Evolutionary conservation across 1,139 yeast species (phyloP).

Genomic region (Diutina catenulata): DNA sequence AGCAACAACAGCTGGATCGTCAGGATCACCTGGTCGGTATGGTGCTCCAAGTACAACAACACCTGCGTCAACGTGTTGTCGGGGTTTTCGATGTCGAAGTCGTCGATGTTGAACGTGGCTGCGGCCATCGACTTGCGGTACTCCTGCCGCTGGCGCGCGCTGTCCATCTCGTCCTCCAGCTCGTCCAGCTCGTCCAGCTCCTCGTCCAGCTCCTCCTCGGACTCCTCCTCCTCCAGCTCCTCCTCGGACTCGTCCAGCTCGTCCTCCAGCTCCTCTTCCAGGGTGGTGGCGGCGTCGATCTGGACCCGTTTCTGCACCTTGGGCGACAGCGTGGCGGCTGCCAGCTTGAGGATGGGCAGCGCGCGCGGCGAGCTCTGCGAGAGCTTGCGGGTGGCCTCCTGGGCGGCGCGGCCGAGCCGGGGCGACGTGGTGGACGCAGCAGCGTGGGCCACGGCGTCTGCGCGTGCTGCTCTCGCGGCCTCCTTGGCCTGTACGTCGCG

Average conservation of each 20-base stretch:
- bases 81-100: constrained; percentile 74
- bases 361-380: too few relatives aligned
- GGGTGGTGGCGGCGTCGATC: neutral
- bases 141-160: constrained; percentile 4
- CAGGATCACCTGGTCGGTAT: constrained; percentile 83
- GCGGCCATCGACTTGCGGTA: constrained; percentile 39
- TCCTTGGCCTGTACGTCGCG: too few relatives aligned
- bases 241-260: neutral
- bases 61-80: constrained; percentile 82
- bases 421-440: too few relatives aligned
- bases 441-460: too few relatives aligned
- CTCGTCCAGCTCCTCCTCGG: constrained; percentile 1
- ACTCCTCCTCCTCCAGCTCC: neutral
- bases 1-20: constrained; percentile 76
- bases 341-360: constrained; percentile 16
- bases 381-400: too few relatives aligned
- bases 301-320: neutral
- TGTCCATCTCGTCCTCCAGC: neutral
- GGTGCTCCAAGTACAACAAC: constrained; percentile 79
- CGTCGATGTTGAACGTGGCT: constrained; percentile 53
- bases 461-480: too few relatives aligned
- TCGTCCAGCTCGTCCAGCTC: neutral
- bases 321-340: constrained; percentile 29
- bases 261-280: neutral
- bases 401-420: too few relatives aligned